Base-by-base conservation (phyloP, 768 basidiomycete genomes). In the Boletus insuetus region DNA sequence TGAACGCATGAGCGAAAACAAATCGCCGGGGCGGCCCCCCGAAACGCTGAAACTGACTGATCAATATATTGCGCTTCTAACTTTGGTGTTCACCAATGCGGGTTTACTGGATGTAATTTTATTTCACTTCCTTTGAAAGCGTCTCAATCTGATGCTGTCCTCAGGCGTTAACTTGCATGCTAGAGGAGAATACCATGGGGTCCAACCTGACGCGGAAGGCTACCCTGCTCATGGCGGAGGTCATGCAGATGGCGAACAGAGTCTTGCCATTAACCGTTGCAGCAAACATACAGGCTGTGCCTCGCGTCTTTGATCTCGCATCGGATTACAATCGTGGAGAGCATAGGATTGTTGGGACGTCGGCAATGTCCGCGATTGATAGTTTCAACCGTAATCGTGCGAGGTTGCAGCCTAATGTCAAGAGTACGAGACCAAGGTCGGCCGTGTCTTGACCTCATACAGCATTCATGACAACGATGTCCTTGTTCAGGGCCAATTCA, bases 371-470 rank as follows among this genome's bases (percentile, higher is more conserved):
- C 0, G 86, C 90, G 0, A 92, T 99, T 41, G 93, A 96, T 64
- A 93, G 89, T 64, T 87, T 96, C 69, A 94, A 95, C 64, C 86
- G 96, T n/a, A 94, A 97, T 70, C 82, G 83, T 53, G 75, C 84
- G 8, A 82, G 89, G 45, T 63, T 91, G 37, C 85, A 89, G 64
- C 83, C 87, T 14, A 68, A 76, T 40, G 69, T 78, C 31, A 85
- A 82, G 60, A 77, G 78, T 58, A 70, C 79, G 41, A 82, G 91
- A 37, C 85, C 84, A 51, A 80, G 91, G 91, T 89, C 58, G 35
- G 75, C 22, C 46, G 16, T 51, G 26, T 12, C 40, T 48, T 41
- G 43, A 29, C 50, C 22, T 42, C 26, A 9, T 13, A 9, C n/a
- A 35, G 12, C 24, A 32, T 52, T 35, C 35, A 14, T 26, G 5